Evolutionary conservation across 2,329 filamentous ascomycete species (phyloP).

Genomic region (Rhinocladiella mackenziei): DNA sequence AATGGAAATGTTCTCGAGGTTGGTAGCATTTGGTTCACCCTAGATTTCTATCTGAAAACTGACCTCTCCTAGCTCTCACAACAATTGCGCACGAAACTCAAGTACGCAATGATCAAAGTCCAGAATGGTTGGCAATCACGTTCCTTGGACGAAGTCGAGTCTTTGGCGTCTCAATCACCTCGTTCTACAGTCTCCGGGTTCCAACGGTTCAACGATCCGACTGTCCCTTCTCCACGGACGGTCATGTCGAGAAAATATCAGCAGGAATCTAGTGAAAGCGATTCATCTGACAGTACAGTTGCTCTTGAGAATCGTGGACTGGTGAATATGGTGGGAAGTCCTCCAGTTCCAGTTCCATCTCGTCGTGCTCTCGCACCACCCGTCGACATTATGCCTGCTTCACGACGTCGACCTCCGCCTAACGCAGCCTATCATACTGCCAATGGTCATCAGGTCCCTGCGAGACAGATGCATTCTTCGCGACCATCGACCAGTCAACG

Average conservation of each 20-base stretch:
- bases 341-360: slow-evolving; percentile 10
- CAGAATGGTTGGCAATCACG: slow-evolving; percentile 83
- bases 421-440: slow-evolving; percentile 31
- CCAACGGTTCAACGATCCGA: slow-evolving; percentile 50
- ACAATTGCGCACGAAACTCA: slow-evolving; percentile 76
- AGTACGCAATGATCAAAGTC: slow-evolving; percentile 91
- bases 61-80: slow-evolving; percentile 59
- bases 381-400: slow-evolving; percentile 40
- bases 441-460: slow-evolving; percentile 13
- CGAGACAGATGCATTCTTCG: slow-evolving; percentile 10
- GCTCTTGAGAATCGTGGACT: slow-evolving; percentile 18
- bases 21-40: too few species aligned
- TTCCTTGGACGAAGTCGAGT: slow-evolving; percentile 72
- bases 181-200: slow-evolving; percentile 54
- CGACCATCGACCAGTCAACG: slow-evolving; percentile 31
- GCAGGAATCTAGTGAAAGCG: slow-evolving; percentile 28
- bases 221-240: slow-evolving; percentile 49
- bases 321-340: slow-evolving; percentile 7
- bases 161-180: slow-evolving; percentile 66
- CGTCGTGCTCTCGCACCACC: slow-evolving; percentile 40
- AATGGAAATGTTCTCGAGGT: slow-evolving; percentile 26
- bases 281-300: slow-evolving; percentile 27
- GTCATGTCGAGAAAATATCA: slow-evolving; percentile 31
- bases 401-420: slow-evolving; percentile 38
- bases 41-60: too few species aligned